Percentiles rank a stretch among this genome's conserved stretches.
These are phyloP conservation scores for Chaetomidium leptoderma DNA, from an alignment of 495 filamentous ascomycete species.

Conservation along the genomic window DNA sequence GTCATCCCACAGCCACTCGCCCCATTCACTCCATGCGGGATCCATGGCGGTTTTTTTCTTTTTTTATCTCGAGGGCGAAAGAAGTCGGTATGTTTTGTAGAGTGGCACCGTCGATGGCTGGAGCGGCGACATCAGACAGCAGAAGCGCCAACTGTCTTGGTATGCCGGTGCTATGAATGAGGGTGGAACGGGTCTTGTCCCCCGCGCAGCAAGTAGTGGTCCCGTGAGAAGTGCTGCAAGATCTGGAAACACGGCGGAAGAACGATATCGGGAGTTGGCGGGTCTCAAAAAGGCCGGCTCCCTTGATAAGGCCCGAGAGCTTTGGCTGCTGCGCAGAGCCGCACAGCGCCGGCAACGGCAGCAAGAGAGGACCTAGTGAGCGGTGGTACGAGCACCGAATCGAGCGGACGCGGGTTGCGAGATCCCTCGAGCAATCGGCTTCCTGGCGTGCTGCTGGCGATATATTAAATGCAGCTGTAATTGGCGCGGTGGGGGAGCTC, in stretches of 20 bases:
- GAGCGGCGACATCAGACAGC: constrained; percentile 16
- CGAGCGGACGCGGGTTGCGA: constrained; percentile 2
- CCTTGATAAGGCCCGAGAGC: neutral
- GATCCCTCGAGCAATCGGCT: constrained; percentile 7
- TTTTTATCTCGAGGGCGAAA: neutral
- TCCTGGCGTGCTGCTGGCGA: constrained; percentile 14
- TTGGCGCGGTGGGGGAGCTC: constrained; percentile 27
- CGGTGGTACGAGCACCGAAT: neutral
- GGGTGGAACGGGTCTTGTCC: neutral
- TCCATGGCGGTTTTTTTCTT: constrained; percentile 21
- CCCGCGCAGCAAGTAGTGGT: neutral
- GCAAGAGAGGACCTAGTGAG: neutral
- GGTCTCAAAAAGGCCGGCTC: neutral
- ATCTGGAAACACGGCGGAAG: neutral
- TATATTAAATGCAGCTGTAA: constrained; percentile 32
- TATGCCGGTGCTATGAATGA: neutral
- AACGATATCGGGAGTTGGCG: neutral
- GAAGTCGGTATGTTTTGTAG: neutral
- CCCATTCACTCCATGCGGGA: constrained; percentile 14
- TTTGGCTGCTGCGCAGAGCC: constrained; percentile 10
- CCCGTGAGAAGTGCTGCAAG: neutral
- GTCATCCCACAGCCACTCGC: constrained; percentile 14
- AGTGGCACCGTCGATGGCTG: neutral
- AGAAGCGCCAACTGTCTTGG: neutral
- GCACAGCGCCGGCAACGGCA: neutral